Percentiles rank a stretch among this genome's conserved stretches.
These are phyloP conservation scores for Paecilomyces niveus DNA, from an alignment of 2,329 filamentous ascomycete genomes.

Conservation along the genomic window DNA sequence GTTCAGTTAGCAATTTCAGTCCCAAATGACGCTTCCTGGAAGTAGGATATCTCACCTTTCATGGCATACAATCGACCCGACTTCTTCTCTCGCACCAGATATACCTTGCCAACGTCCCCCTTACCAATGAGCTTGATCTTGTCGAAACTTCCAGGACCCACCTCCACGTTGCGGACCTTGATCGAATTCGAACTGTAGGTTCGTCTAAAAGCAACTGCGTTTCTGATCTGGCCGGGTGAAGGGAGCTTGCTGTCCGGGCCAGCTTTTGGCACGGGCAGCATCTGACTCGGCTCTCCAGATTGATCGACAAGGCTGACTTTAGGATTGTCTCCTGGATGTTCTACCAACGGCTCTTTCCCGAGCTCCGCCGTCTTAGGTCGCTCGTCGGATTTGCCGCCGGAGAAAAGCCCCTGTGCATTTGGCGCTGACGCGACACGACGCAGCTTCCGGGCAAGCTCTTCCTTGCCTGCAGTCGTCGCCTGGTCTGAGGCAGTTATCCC, in stretches of 20 bases:
- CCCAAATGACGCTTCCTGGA: conserved; percentile 6
- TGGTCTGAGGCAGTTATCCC: conserved; percentile 60
- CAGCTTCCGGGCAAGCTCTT: conserved; percentile 87
- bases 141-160: conserved; percentile 91
- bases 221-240: conserved; percentile 58
- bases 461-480: conserved; percentile 73
- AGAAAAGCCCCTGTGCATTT: conserved; percentile 90
- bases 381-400: conserved; percentile 51
- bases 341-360: conserved; percentile 68
- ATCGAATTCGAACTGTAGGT: conserved; percentile 99
- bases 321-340: conserved; percentile 48
- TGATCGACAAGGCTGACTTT: conserved; percentile 50
- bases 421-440: conserved; percentile 92
- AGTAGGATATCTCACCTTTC: conserved; percentile 63
- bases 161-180: conserved; percentile 95
- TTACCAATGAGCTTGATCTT: conserved; percentile 99
- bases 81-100: conserved; percentile 96
- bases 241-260: conserved; percentile 57
- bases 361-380: conserved; percentile 80
- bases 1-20: conserved; percentile 28
- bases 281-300: conserved; percentile 19
- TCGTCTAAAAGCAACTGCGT: conserved; percentile 70
- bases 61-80: conserved; percentile 91
- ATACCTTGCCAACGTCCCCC: conserved; percentile 97
- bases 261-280: conserved; percentile 23